Base-by-base conservation (phyloP, 164 flowering plant genomes). In the Annona squamosa region DNA sequence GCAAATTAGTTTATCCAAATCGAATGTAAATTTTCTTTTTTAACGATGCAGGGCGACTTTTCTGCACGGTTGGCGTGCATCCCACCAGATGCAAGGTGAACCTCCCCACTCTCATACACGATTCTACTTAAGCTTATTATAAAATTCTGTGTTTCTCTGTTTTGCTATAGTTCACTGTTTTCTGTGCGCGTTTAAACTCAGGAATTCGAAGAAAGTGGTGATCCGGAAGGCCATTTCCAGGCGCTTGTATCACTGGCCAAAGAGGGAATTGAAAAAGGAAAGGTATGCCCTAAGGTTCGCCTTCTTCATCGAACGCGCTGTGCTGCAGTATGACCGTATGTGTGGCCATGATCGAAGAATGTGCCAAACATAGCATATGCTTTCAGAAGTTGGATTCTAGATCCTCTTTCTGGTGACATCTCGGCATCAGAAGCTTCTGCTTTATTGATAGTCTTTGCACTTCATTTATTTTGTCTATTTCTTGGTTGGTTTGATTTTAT, bases 141-240 rank as follows among this genome's bases (percentile, higher is more conserved):
- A n/a, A 74, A 42, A 42, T 46, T 79, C 59, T 52, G 9, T 52
- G 0, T 52, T 52, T 52, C 13, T 52, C 59, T 7, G 3, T 52
- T 52, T 52, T 10, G 65, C 56, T 72, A 65, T 45, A 46, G 57
- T 9, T 76, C 65, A 69, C n/a, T 72, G 61, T 17, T 73, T 2
- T 72, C 17, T 69, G 52, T 17, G 73, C 1, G 68, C 13, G 48
- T 71, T 77, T 71, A 66, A 4, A 68, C 65, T 79, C 76, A 94
- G 98, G 99, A 95, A 82, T 95, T 95, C 83, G 98, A 95, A 73
- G 98, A 91, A 46, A 88, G 90, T 81, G 97, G 97, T 70, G 94
- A 95, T 79, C 92, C 98, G 13, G 98, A 93, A 76, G 81, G 77
- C 64, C 88, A 95, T 81, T 93, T 87, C 82, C 89, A 91, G 80